Base-by-base conservation (phyloP, 208 protist genomes). In the Acanthamoeba triangularis region DNA sequence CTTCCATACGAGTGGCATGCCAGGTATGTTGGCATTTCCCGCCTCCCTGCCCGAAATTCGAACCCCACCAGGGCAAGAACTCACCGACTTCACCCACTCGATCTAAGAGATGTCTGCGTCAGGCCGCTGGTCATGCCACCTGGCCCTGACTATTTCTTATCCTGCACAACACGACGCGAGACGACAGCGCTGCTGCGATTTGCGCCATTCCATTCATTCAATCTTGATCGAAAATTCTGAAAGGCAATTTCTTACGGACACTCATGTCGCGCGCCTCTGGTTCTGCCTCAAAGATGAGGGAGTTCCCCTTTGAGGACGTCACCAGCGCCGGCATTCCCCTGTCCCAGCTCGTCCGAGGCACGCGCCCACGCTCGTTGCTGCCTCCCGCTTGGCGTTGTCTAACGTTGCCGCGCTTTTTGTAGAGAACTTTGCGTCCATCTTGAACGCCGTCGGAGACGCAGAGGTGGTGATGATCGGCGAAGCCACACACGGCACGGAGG, bases 401-500 rank as follows among this genome's bases (percentile, higher is more conserved):
- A 11, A 25, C 11, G 37, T 25, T 23, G 67, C 18, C 30, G 69
- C 37, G 47, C 52, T 25, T 59, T 8, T 59, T 18, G 14, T 59
- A 91, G 84, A 91, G n/a, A 69, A 69, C 84, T 91, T 72, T 91
- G 84, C 56, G 28, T 72, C 90, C 14, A 47, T 94, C 90, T 80
- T 94, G 28, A 35, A 41, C 20, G 91, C 91, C 33, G 41, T 94
- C 5, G 94, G 85, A 18, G 94, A 93, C n/a, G 56, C 63, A 18
- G 33, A 33, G 56, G 65, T 95, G 47, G 95, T 96, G 13, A 80
- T 96, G 65, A 96, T 96, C 44, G 95, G 95, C 52, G 95, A 96
- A 37, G 95, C 88, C 47, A 69, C 54, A 33, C 95, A 96, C 65
- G 95, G 95, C 37, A 96, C 95, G 13, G 49, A 95, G 61, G 95